Conservation (phyloP, 2,329 filamentous ascomycete genomes). For the Fonsecaea pedrosoi region DNA sequence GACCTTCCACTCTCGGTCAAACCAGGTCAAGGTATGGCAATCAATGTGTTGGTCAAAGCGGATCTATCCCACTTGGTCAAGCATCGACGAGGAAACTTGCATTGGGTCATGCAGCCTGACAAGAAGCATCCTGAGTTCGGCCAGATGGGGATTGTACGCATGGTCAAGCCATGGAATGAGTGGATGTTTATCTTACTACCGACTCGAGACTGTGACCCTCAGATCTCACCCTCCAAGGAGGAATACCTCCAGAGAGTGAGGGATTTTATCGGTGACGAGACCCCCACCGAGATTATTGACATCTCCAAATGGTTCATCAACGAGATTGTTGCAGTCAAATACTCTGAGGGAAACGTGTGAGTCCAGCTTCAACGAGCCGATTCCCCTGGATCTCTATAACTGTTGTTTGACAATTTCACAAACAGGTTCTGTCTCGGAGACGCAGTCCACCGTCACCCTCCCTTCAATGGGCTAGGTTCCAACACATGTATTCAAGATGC, state of each 20-base stretch:
- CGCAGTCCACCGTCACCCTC: conserved; percentile 48
- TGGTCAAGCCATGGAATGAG: conserved; percentile 69
- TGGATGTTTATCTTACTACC: conserved; percentile 66
- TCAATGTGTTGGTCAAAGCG: conserved; percentile 58
- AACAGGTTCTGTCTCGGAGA: conserved; percentile 48
- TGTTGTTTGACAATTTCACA: background rate
- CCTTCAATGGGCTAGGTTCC: conserved; percentile 48
- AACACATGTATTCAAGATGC: conserved; percentile 50
- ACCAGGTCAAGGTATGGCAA: conserved; percentile 54
- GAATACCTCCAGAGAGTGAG: conserved; percentile 56
- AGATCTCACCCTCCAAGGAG: conserved; percentile 31
- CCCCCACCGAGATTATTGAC: conserved; percentile 59
- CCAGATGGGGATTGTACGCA: conserved; percentile 59
- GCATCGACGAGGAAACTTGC: conserved; percentile 62
- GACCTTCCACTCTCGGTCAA: conserved; percentile 54
- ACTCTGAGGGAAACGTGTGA: conserved; percentile 46
- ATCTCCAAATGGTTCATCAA: conserved; percentile 67
- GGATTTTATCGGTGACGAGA: conserved; percentile 61
- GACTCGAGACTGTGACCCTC: conserved; percentile 4
- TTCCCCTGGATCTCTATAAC: background rate
- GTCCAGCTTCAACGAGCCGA: background rate
- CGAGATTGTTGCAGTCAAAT: conserved; percentile 65
- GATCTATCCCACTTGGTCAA: conserved; percentile 60
- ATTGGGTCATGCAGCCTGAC: conserved; percentile 65
- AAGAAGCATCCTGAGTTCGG: conserved; percentile 54